Evolutionary conservation across 257 asterid genomes (phyloP), one percentile per base, ranked within the genome.

Genomic region (Verbascum thapsus): DNA sequence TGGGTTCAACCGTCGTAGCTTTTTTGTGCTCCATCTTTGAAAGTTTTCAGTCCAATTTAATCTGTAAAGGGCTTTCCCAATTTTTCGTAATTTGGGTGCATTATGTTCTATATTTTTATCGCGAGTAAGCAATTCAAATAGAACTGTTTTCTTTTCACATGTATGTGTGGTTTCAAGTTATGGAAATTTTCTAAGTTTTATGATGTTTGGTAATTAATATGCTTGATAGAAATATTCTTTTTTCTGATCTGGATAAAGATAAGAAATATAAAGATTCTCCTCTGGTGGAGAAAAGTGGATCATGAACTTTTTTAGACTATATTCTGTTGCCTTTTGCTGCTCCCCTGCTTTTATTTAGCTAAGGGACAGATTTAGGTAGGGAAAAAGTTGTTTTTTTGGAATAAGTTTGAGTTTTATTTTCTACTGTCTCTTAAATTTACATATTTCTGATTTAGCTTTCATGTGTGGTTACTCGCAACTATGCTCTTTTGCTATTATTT

Each of bases 401-500:
- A 9, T 15, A 35, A 7, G 38, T 30, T 23, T 41, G 32, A 8
- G 45, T 55, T 49, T 2, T 13, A 48, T 17, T 19, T 63, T 13
- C 26, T 23, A 6, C 52, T 8, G 41, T 64, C 32, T 30, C 19
- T 57, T 13, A 37, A 34, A 47, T 63, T 54, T 51, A 39, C n/a
- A 45, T 44, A 39, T 55, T 52, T 50, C 3, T 13, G 39, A n/a
- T 52, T 26, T 41, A 34, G 30, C 8, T 34, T 16, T 17, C 49
- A 44, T 35, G 39, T 44, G 61, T 22, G 12, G 7, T 34, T 38
- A 18, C 61, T 65, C 22, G 66, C 39, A 17, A 50, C 44, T 37
- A 5, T 64, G 57, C 34, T 61, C 12, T 37, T 72, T 48, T 60
- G 45, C 61, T 61, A 12, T 51, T 34, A 30, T 79, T 76, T 72